phyloP scores from a whole-genome alignment of 1,139 yeast species.

The Yarrowia galli region DNA sequence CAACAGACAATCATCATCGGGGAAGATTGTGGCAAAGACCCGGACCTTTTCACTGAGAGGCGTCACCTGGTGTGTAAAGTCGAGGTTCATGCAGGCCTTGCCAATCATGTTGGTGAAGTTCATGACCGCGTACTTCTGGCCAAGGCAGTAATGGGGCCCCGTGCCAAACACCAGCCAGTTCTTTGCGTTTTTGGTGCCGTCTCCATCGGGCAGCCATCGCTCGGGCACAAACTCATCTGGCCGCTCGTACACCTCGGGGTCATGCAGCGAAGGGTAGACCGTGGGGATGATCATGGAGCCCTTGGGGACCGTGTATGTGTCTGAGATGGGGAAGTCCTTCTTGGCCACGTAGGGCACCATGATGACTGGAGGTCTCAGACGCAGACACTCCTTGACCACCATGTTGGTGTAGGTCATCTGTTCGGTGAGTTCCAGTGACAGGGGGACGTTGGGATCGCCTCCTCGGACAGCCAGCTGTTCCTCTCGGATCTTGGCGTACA shows the following conservation, averaged over 20 bases:
- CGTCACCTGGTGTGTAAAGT: constrained; percentile 82
- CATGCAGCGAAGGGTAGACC: constrained; percentile 93
- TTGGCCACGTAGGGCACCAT: constrained; percentile 98
- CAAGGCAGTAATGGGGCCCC: constrained; percentile 95
- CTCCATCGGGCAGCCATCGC: constrained; percentile 80
- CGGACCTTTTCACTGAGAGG: constrained; percentile 86
- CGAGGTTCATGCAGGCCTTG: constrained; percentile 79
- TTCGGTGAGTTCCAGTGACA: constrained; percentile 77
- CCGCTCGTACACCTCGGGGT: constrained; percentile 91
- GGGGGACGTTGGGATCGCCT: constrained; percentile 68
- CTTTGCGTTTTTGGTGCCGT: constrained; percentile 68
- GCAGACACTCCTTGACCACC: constrained; percentile 90
- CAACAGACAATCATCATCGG: constrained; percentile 89
- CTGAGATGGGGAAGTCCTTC: constrained; percentile 81
- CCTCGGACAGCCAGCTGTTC: constrained; percentile 87
- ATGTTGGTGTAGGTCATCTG: constrained; percentile 84
- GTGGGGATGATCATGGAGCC: constrained; percentile 98
- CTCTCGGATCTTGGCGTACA: constrained; percentile 80
- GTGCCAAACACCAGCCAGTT: constrained; percentile 97
- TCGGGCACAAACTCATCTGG: constrained; percentile 96
- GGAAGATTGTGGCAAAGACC: constrained; percentile 98
- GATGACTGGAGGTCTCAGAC: constrained; percentile 95
- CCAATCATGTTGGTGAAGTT: constrained; percentile 90
- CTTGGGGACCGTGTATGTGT: constrained; percentile 88
- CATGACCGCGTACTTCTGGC: constrained; percentile 91